A percentile compares a stretch with the other conserved stretches of the same genome.
Evolutionary conservation across 1,284 basidiomycete genomes (phyloP).

Genomic region (Malassezia obtusa): DNA sequence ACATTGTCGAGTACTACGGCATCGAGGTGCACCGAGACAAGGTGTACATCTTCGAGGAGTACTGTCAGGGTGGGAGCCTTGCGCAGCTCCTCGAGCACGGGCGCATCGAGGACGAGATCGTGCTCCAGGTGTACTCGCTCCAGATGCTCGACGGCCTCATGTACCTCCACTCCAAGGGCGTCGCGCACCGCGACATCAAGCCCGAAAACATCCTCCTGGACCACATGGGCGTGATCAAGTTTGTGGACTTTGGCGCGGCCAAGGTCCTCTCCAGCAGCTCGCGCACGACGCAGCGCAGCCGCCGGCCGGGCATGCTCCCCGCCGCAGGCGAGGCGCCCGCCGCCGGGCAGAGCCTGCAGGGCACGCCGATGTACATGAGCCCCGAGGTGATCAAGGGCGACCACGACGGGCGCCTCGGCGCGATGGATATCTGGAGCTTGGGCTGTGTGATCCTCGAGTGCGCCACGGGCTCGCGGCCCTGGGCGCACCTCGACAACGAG

Average conservation of each 20-base stretch:
- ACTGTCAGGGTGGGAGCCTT: conserved; percentile 89
- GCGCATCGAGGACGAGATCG: conserved; percentile 89
- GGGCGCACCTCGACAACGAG: conserved; percentile 98
- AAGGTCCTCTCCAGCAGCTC: conserved; percentile 93
- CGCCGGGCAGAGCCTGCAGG: conserved; percentile 55
- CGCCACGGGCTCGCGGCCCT: conserved; percentile 89
- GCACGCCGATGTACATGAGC: conserved; percentile 99
- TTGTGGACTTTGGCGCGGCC: conserved; percentile 95
- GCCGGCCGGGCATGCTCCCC: conserved; percentile 38
- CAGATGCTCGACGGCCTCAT: conserved; percentile 91
- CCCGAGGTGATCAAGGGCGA: conserved; percentile 89
- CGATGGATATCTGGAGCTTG: conserved; percentile 95
- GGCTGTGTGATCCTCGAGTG: conserved; percentile 95
- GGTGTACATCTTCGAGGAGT: conserved; percentile 98
- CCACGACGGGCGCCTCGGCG: conserved; percentile 65
- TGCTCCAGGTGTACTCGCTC: conserved; percentile 89
- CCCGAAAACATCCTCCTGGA: conserved; percentile 97
- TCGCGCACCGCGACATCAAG: conserved; percentile 95
- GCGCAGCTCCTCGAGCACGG: conserved; percentile 84
- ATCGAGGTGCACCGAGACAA: conserved; percentile 98
- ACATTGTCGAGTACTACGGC: conserved; percentile 97
- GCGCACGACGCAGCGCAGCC: conserved; percentile 52
- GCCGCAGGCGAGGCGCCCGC: no score
- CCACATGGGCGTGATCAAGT: conserved; percentile 86
- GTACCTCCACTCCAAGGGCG: conserved; percentile 83